Evolutionary conservation across 2,329 filamentous ascomycete species (phyloP), one percentile per base, ranked within the genome.

Genomic region (Fusarium kyushuense): DNA sequence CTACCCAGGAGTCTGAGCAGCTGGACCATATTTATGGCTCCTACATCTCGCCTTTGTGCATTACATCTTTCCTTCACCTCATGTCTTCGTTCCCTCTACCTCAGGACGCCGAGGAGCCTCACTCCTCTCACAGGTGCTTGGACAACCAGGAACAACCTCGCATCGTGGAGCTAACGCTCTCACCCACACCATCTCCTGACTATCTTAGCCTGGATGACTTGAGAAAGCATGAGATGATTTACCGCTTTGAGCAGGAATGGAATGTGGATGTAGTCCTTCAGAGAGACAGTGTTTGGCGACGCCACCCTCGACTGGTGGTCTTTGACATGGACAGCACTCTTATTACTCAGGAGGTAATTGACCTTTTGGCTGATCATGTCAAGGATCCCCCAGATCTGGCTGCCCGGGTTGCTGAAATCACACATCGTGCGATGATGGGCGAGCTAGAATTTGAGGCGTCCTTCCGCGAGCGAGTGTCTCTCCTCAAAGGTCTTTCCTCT

Each of bases 301-400:
- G 90, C 29, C 88, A 96, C 79, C 94, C 94, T 70, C 88, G 95
- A 11, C 84, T 98, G 13, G 94, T 95, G 5, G 93, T 97, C 32
- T 99, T 99, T 76, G 96, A 99, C 79, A 99, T 99, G 96, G 96
- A 99, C 82, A 96, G 92, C 79, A 99, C 96, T 0, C 86, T 99
- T 63, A 98, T 99, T 77, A 92, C 95, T 54, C 94, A 99, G 79
- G 96, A 99, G 82, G 94, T 97, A 63, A 98, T 99, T 76, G 96
- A 99, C 79, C 90, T 98, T 74, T 90, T 99, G 58, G 96, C 96
- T 6, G 89, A 91, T 54, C 91, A 91, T 36, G 88, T 97, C 73
- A 84, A 81, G 47, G 82, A 92, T 79, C 82, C 86, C 76, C 80
- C 87, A 3, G 92, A 93, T 53, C 86, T 96, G n/a, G 89, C 93